Evolutionary conservation across 108 stramenopile genomes (phyloP).

Genomic region (Pseudonitzschia pungens): DNA sequence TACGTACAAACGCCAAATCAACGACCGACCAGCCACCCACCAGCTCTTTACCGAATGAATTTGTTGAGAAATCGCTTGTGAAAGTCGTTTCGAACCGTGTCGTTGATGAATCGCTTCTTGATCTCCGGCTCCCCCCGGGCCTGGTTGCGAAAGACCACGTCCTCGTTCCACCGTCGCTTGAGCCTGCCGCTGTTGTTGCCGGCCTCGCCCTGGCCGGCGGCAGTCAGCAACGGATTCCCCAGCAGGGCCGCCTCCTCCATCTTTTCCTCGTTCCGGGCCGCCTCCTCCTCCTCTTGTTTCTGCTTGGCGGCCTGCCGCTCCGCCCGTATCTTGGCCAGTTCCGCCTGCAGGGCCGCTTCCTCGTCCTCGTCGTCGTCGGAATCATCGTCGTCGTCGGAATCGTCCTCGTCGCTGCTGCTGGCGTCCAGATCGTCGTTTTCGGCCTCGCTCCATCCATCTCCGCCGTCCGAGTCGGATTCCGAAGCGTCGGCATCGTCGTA

Average conservation of each 20-base stretch:
- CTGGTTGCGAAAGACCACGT: conserved; percentile 97
- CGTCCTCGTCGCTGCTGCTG: conserved; percentile 57
- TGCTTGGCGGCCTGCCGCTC: conserved; percentile 81
- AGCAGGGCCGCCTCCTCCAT: conserved; percentile 85
- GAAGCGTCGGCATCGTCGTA: conserved; percentile 58
- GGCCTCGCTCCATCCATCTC: conserved; percentile 55
- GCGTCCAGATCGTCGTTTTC: conserved; percentile 62
- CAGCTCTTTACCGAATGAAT: conserved; percentile 72
- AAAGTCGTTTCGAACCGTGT: conserved; percentile 96
- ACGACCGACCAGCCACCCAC: no score
- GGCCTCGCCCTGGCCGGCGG: conserved; percentile 12
- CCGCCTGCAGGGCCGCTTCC: conserved; percentile 88
- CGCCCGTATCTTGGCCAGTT: conserved; percentile 87
- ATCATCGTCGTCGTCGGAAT: conserved; percentile 9
- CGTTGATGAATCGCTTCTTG: conserved; percentile 95
- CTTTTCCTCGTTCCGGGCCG: conserved; percentile 62
- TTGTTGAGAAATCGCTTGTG: conserved; percentile 95
- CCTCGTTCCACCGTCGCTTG: conserved; percentile 95
- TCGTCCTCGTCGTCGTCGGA: conserved; percentile 83
- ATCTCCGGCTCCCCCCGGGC: conserved; percentile 85
- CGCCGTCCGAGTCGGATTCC: conserved; percentile 43
- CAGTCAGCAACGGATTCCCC: conserved; percentile 85
- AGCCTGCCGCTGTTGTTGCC: conserved; percentile 41
- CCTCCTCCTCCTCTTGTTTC: conserved; percentile 80
- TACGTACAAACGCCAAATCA: no score